Evolutionary conservation across 1,284 basidiomycete species (phyloP).

Genomic region (Earliella scabrosa): DNA sequence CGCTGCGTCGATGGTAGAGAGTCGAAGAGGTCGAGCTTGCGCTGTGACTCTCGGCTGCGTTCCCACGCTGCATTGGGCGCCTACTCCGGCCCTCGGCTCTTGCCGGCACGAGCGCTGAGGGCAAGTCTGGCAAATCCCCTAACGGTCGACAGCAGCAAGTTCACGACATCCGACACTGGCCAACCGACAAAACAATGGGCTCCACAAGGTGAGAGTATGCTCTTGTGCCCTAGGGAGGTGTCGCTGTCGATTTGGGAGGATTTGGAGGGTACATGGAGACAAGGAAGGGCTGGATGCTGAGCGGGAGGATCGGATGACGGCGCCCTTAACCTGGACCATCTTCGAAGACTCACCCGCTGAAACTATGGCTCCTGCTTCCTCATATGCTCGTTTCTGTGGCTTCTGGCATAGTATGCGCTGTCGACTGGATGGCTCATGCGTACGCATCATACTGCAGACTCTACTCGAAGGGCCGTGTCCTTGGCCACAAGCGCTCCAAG

Average conservation of each 20-base stretch:
- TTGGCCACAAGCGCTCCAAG: constrained; percentile 99
- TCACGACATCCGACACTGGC: constrained; percentile 37
- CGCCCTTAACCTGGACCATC: constrained; percentile 8
- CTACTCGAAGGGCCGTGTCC: constrained; percentile 96
- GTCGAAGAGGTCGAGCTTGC: neutral
- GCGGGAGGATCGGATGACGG: constrained; percentile 41
- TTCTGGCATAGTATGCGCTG: neutral
- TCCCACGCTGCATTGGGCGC: constrained; percentile 20
- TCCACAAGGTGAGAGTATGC: constrained; percentile 69
- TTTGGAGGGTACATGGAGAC: constrained; percentile 18
- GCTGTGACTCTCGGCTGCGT: neutral
- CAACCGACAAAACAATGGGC: constrained; percentile 59
- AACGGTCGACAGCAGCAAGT: constrained; percentile 20
- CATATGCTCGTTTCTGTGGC: neutral
- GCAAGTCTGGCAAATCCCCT: constrained; percentile 11
- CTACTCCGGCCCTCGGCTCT: too few species aligned
- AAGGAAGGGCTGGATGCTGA: constrained; percentile 42
- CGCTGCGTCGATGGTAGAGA: constrained; percentile 45
- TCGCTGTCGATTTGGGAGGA: constrained; percentile 17
- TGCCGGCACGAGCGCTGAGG: constrained; percentile 13
- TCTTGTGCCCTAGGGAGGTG: constrained; percentile 12
- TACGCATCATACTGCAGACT: constrained; percentile 58
- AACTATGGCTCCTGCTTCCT: constrained; percentile 1
- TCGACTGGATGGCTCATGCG: constrained; percentile 14
- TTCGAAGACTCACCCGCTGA: neutral